Base-by-base conservation (phyloP, 2,329 filamentous ascomycete genomes). In the Aspergillus novoparasiticus region DNA sequence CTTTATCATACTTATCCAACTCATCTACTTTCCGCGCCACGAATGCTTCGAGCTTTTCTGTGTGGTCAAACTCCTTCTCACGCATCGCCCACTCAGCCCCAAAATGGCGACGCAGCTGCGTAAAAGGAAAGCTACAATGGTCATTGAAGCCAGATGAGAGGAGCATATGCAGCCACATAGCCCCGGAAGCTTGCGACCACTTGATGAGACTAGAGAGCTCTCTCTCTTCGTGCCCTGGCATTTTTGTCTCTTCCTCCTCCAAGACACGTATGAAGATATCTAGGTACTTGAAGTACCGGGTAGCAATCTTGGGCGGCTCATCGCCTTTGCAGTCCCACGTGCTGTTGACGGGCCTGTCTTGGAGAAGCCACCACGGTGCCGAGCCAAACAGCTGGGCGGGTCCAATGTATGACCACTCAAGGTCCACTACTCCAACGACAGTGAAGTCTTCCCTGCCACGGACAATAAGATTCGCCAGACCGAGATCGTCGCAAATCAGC, bases 161-260 rank as follows among this genome's bases (percentile, higher is more conserved):
- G 8, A 77, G 68, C 69, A 78, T 76, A 64, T 78, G 72, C 39
- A 77, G 57, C 75, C 74, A 77, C 72, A 78, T 78, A 30, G 72
- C 73, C 30, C 75, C 75, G 10, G 75, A 77, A 11, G 65, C 50
- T 64, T 73, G 67, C 0, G 73, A 78, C 72, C 73, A 75, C 58
- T 71, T 74, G 21, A 78, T 66, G 23, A 79, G 71, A 45, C 64
- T 68, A 4, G 74, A 78, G 57, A 77, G 67, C 59, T 74, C 71
- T 66, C 61, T 72, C 14, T 68, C 63, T 59, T 72, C 34, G 14
- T 71, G 14, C 11, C 59, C 72, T 60, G 64, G 67, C 50, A 71
- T 69, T 66, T 68, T 72, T 59, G 58, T 64, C 65, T 76, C 73
- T 69, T 77, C 73, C 60, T 77, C 71, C 60, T 75, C 72, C 16